These are phyloP conservation scores for Trichomonas tenax DNA, from an alignment of 208 protist species.

Conservation along the genomic window DNA sequence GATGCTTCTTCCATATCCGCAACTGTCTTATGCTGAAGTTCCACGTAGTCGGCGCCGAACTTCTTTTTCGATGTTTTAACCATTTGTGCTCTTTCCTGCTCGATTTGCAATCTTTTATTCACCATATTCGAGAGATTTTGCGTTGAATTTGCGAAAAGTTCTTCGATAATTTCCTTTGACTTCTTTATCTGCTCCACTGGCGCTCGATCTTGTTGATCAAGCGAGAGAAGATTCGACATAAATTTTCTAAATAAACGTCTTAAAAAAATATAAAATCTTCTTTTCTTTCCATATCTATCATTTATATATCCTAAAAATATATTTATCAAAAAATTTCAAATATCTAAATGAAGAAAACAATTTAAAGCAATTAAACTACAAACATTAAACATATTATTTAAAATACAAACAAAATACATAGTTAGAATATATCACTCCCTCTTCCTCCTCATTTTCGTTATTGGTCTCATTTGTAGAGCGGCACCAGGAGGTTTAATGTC, in stretches of 20 bases:
- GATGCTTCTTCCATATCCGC: neutral
- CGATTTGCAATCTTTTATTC: neutral
- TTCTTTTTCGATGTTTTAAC: neutral
- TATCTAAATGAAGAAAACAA: no score
- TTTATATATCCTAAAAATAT: no score
- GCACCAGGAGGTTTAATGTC: neutral
- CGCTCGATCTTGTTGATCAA: neutral
- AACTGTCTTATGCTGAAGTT: neutral
- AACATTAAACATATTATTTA: no score
- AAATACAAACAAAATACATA: neutral
- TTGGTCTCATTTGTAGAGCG: neutral
- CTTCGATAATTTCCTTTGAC: neutral
- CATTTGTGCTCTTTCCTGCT: neutral
- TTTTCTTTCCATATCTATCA: no score
- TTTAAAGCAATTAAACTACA: no score
- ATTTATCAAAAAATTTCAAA: no score
- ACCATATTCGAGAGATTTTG: neutral
- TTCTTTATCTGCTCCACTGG: neutral
- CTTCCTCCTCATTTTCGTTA: neutral
- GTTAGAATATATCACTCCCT: neutral
- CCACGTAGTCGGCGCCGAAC: neutral
- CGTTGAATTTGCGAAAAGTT: neutral
- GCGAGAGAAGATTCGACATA: neutral
- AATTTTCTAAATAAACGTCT: neutral
- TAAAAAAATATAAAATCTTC: no score